phyloP scores from a whole-genome alignment of 2,329 filamentous ascomycete genomes.

The Venturiaceae sp. region DNA sequence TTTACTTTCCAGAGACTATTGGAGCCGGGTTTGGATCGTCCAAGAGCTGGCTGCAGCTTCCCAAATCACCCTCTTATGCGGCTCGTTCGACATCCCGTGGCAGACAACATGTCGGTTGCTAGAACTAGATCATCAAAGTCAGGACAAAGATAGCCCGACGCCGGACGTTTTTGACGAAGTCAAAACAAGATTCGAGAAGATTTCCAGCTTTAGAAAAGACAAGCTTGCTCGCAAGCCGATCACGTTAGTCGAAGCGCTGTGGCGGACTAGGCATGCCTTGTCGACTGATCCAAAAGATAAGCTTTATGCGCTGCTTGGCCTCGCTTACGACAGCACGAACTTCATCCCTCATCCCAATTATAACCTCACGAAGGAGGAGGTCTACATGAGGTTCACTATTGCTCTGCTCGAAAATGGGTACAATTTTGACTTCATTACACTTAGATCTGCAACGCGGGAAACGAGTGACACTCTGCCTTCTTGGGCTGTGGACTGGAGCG shows the following conservation, averaged over 20 bases:
- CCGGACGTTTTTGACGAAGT: too few relatives aligned
- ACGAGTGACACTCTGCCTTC: too few relatives aligned
- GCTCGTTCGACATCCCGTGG: not conserved
- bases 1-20: not conserved
- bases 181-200: too few relatives aligned
- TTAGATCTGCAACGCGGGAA: too few relatives aligned
- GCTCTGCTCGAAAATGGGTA: too few relatives aligned
- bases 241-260: not conserved
- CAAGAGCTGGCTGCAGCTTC: not conserved
- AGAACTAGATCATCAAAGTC: not conserved
- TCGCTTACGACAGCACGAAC: not conserved
- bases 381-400: too few relatives aligned
- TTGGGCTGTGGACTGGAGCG: too few relatives aligned
- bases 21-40: not conserved
- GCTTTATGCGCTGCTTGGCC: not conserved
- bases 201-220: not conserved
- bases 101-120: not conserved
- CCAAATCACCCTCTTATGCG: not conserved
- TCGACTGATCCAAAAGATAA: not conserved
- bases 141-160: too few relatives aligned
- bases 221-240: not conserved
- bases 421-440: too few relatives aligned
- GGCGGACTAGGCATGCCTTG: not conserved
- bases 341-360: not conserved
- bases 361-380: too few relatives aligned